Percentiles rank a stretch among this genome's conserved stretches.
These are phyloP conservation scores for Cytidiella melzeri DNA, from an alignment of 768 basidiomycete genomes.

Conservation along the genomic window DNA sequence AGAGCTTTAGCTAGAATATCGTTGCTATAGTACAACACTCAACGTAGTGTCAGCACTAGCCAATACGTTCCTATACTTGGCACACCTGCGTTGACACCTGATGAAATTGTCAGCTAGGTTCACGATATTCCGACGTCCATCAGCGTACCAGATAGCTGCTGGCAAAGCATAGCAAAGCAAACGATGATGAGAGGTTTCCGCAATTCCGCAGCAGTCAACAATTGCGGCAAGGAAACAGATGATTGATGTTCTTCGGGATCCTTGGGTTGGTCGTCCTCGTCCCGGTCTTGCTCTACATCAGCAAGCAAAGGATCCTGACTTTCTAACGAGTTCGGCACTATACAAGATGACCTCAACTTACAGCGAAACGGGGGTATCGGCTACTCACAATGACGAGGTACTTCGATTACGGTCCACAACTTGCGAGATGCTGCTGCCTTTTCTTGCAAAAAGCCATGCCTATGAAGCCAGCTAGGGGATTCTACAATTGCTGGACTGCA, in stretches of 20 bases:
- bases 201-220: conserved; percentile 45
- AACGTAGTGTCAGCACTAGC: not conserved
- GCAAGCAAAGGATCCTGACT: conserved; percentile 34
- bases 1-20: conserved; percentile 77
- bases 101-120: not conserved
- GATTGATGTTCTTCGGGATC: conserved; percentile 22
- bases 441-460: conserved; percentile 43
- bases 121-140: no score
- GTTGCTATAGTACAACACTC: conserved; percentile 89
- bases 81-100: conserved; percentile 72
- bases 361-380: not conserved
- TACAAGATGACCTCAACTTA: not conserved
- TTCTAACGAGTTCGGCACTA: not conserved
- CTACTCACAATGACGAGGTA: not conserved
- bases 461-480: conserved; percentile 63
- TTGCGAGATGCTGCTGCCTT: conserved; percentile 37
- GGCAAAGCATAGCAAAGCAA: conserved; percentile 65
- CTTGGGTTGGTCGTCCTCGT: conserved; percentile 11
- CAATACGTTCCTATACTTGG: no score
- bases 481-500: conserved; percentile 53
- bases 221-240: conserved; percentile 45
- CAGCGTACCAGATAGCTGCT: conserved; percentile 72
- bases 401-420: conserved; percentile 46
- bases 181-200: conserved; percentile 60
- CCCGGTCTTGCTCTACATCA: conserved; percentile 24